These are phyloP conservation scores for Ettlia oleoabundans DNA, from an alignment of 139 green algal species.

Conservation along the genomic window DNA sequence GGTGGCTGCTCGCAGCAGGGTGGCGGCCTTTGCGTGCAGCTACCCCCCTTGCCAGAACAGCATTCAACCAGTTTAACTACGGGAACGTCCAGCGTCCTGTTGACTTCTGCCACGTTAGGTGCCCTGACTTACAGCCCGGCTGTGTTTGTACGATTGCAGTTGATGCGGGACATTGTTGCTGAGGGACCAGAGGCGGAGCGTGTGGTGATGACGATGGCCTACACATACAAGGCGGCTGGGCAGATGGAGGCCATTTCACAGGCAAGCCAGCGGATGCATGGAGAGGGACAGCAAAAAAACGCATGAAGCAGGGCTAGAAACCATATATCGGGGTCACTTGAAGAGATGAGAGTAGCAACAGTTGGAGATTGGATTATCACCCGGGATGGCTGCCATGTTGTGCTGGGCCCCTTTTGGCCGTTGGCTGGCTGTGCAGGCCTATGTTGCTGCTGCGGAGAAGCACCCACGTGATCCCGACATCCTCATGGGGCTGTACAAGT, in stretches of 20 bases:
- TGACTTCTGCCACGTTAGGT: too few relatives aligned
- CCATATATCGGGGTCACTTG: too few relatives aligned
- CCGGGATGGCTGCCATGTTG: background rate
- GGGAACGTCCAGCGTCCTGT: too few relatives aligned
- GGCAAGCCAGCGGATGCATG: background rate
- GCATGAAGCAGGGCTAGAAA: too few relatives aligned
- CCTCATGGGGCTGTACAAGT: slow-evolving; percentile 59
- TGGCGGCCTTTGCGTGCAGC: too few relatives aligned
- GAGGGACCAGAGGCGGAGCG: slow-evolving; percentile 61
- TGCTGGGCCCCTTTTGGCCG: too few relatives aligned
- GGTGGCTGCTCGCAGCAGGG: too few relatives aligned
- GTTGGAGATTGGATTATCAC: too few relatives aligned
- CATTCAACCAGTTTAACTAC: too few relatives aligned
- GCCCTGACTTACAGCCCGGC: background rate
- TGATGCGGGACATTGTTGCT: slow-evolving; percentile 43
- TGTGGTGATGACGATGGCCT: slow-evolving; percentile 62
- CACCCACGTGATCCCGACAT: slow-evolving; percentile 54
- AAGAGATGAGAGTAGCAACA: too few relatives aligned
- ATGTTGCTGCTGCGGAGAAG: slow-evolving; percentile 55
- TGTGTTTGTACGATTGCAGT: background rate
- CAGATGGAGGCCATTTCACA: slow-evolving; percentile 48
- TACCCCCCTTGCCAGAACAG: too few relatives aligned
- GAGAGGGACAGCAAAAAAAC: background rate
- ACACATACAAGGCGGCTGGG: slow-evolving; percentile 57
- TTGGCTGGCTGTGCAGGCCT: slow-evolving; percentile 39